Evolutionary conservation across 2,329 filamentous ascomycete genomes (phyloP).

Genomic region (Ophiostoma triangulosporum): DNA sequence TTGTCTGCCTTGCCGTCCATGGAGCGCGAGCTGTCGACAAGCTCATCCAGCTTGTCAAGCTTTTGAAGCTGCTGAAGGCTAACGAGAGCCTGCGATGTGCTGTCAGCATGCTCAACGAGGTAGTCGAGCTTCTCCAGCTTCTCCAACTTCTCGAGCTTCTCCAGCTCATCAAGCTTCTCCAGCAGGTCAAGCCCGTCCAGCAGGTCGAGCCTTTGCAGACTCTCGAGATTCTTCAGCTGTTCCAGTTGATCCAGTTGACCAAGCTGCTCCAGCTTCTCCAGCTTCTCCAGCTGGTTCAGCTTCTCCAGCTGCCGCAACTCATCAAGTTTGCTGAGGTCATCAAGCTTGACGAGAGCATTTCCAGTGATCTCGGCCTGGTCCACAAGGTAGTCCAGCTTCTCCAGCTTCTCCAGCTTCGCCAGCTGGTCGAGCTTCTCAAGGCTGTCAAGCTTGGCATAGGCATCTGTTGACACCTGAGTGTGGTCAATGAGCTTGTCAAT

Average conservation of each 20-base stretch:
- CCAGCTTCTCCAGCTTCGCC: not conserved
- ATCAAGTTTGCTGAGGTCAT: constrained; percentile 14
- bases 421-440: constrained; percentile 19
- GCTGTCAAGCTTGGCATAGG: constrained; percentile 20
- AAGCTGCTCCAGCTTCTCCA: constrained; percentile 25
- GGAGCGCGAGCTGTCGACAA: constrained; percentile 48
- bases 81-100: not conserved
- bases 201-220: not conserved
- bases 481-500: constrained; percentile 9
- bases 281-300: not conserved
- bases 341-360: constrained; percentile 9
- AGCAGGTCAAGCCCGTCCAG: constrained; percentile 28
- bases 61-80: constrained; percentile 22
- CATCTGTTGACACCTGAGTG: constrained; percentile 2
- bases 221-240: constrained; percentile 40
- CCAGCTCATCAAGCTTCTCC: constrained; percentile 22
- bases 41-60: constrained; percentile 42
- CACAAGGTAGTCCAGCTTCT: constrained; percentile 32
- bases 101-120: constrained; percentile 17
- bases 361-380: constrained; percentile 39
- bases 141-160: constrained; percentile 1
- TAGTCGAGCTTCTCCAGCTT: not conserved
- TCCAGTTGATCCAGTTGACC: not conserved
- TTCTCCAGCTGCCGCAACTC: constrained; percentile 22
- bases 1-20: constrained; percentile 36